Base-by-base conservation (phyloP, 192 early-diverging fungal species). In the Spizellomyces sp. region DNA sequence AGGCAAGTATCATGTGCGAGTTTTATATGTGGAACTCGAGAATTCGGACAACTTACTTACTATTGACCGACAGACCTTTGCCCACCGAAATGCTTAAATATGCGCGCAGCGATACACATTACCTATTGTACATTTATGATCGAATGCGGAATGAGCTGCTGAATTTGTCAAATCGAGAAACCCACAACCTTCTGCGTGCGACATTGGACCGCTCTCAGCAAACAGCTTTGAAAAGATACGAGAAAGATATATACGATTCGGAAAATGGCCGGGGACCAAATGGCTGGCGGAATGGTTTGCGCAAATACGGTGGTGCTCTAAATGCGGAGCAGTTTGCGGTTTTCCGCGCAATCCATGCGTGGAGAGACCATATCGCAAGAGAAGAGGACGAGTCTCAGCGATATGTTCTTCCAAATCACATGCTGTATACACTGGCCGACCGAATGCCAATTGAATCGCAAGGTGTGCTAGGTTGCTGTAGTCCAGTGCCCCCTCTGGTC, bases 91-190 rank as follows among this genome's bases (percentile, higher is more conserved):
- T 99, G 96, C 58, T 95, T 64, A 76, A 78, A 14, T 99, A 99
- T 76, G 98, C 98, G 0, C 87, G 94, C 12, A 83, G 87, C 9
- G 98, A 99, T 79, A 98, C 98, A 17, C 98, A 99, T 71, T 99
- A 93, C 70, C 83, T 99, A 27, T 83, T 98, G 15, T 94, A 96
- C 74, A 91, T 99, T 36, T 99, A 88, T 73, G 96, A 98, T 83
- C 81, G 89, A 19, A 90, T 99, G 89, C 87, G 95, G 45, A 90
- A 90, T 65, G 93, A 94, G 50, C 77, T 98, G 9, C 58, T 98
- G 43, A 74, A 72, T 57, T 45, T 84, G 19, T 90, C 90, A 27
- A 81, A 88, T 72, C 78, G 82, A 0, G 86, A 81, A 5, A 86
- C 87, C 5, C 82, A 84, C 64, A 91, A 94, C 48, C 79, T 93